Evolutionary conservation across 1,284 basidiomycete genomes (phyloP).

Genomic region (Anthracocystis panici-leucophaei): DNA sequence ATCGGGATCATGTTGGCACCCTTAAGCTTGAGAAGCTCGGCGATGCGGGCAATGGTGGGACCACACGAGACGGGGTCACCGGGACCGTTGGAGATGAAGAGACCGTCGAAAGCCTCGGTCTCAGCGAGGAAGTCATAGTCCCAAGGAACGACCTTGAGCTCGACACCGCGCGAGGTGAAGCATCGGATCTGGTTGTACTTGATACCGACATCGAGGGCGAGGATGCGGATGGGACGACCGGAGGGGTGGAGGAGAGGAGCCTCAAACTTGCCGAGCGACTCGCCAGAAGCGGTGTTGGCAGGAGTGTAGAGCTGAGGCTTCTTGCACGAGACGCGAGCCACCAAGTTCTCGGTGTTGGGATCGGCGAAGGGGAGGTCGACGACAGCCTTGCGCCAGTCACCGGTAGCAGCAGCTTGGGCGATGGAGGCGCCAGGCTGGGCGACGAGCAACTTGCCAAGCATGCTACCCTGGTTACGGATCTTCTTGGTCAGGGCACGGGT

Average conservation of each 20-base stretch:
- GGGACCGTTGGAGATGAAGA: conserved; percentile 98
- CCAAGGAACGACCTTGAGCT: conserved; percentile 98
- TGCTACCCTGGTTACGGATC: conserved; percentile 91
- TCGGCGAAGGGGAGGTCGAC: conserved; percentile 85
- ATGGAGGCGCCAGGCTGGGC: conserved; percentile 56
- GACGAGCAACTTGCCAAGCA: conserved; percentile 75
- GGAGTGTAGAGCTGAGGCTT: conserved; percentile 78
- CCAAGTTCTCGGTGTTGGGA: conserved; percentile 90
- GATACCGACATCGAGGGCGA: conserved; percentile 97
- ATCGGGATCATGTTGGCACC: conserved; percentile 82
- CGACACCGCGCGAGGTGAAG: conserved; percentile 91
- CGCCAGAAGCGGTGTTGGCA: conserved; percentile 68
- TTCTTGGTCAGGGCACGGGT: conserved; percentile 96
- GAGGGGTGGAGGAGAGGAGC: conserved; percentile 79
- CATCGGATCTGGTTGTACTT: conserved; percentile 99
- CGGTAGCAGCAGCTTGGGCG: conserved; percentile 38
- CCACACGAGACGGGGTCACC: conserved; percentile 86
- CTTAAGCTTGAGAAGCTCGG: conserved; percentile 75
- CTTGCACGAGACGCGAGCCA: conserved; percentile 84
- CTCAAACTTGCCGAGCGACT: conserved; percentile 69
- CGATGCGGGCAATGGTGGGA: conserved; percentile 80
- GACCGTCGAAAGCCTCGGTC: conserved; percentile 87
- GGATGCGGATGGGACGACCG: conserved; percentile 81
- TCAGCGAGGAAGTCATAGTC: conserved; percentile 84
- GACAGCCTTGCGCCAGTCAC: conserved; percentile 84